Evolutionary conservation across 2,329 filamentous ascomycete species (phyloP).

Genomic region (Alternaria gaisen): DNA sequence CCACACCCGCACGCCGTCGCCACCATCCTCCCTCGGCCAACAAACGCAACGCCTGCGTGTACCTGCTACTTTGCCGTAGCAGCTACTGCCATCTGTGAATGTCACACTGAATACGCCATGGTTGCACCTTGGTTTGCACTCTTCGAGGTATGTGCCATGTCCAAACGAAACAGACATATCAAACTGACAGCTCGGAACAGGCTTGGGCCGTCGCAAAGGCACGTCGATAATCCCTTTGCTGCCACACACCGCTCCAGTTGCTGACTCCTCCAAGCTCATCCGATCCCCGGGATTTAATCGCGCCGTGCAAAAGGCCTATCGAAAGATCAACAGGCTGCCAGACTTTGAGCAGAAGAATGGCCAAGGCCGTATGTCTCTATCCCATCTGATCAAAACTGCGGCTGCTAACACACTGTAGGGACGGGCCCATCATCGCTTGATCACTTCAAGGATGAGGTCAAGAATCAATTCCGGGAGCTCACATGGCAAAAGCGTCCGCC

Average conservation of each 20-base stretch:
- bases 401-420: constrained; percentile 24
- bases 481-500: constrained; percentile 50
- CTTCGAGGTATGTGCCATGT: constrained; percentile 41
- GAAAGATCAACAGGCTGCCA: constrained; percentile 56
- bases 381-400: not conserved
- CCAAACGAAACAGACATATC: not conserved
- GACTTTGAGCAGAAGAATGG: constrained; percentile 51
- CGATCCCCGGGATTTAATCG: constrained; percentile 64
- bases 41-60: constrained; percentile 9
- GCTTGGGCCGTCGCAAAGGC: constrained; percentile 51
- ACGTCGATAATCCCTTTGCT: constrained; percentile 20
- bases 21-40: constrained; percentile 7
- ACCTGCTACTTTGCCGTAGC: constrained; percentile 6
- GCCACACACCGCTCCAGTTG: not conserved
- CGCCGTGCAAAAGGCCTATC: constrained; percentile 61
- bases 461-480: constrained; percentile 54
- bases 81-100: not conserved
- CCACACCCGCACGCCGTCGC: not conserved
- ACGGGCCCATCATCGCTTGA: constrained; percentile 55
- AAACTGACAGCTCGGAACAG: constrained; percentile 39
- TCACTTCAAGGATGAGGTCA: constrained; percentile 64
- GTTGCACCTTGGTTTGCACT: constrained; percentile 40
- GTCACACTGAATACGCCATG: constrained; percentile 26
- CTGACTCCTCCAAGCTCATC: constrained; percentile 55
- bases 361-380: constrained; percentile 56